Evolutionary conservation across 2,329 filamentous ascomycete genomes (phyloP).

Genomic region (Colletotrichum navitas): DNA sequence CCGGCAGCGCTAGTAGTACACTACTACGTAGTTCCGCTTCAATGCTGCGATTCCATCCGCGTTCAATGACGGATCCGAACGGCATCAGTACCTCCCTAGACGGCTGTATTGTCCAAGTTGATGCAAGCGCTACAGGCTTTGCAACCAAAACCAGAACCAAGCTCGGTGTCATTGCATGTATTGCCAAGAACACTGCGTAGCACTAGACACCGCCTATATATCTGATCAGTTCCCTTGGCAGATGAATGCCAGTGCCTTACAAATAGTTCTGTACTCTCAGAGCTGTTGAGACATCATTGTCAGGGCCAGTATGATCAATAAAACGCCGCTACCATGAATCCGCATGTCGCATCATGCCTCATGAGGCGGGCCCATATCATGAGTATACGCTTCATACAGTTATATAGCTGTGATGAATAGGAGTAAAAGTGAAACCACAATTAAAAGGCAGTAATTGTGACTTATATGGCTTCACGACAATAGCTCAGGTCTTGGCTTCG

Average conservation of each 20-base stretch:
- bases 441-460: too few species aligned
- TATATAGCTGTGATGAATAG: too few species aligned
- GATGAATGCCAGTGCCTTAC: too few species aligned
- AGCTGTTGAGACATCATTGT: not conserved
- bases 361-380: not conserved
- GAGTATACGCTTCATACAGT: not conserved
- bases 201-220: not conserved
- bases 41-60: too few species aligned
- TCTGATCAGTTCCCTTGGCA: not conserved
- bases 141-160: not conserved
- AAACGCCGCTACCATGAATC: not conserved
- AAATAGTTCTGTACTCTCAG: not conserved
- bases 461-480: too few species aligned
- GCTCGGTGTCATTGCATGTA: not conserved
- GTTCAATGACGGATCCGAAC: not conserved
- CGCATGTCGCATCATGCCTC: rapidly evolving
- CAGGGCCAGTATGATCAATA: not conserved
- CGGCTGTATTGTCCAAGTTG: not conserved
- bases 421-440: too few species aligned
- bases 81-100: not conserved
- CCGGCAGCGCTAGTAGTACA: too few species aligned
- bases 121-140: not conserved
- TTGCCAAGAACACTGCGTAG: not conserved
- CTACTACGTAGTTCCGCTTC: not conserved
- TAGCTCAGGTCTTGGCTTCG: not conserved